phyloP scores from a whole-genome alignment of 1,139 yeast species.

The Diutina rugosa region DNA sequence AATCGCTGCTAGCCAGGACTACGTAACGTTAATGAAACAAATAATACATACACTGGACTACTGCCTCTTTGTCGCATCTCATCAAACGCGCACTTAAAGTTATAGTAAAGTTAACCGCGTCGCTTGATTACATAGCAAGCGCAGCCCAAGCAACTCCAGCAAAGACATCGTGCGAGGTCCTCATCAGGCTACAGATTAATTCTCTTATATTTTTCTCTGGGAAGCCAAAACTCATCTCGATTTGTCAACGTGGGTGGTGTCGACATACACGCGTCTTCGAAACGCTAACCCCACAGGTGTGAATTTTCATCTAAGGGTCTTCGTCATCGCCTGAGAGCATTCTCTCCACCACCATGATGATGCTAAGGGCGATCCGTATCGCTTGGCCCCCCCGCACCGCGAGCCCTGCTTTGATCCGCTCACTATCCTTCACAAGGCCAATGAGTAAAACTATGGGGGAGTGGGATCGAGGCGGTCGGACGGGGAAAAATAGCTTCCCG shows the following conservation, averaged over 20 bases:
- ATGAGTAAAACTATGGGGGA: not conserved
- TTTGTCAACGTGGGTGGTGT: too few relatives aligned
- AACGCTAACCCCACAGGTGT: not conserved
- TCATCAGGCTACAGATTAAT: too few relatives aligned
- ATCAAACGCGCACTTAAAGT: not conserved
- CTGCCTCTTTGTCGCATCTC: not conserved
- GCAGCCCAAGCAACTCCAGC: not conserved
- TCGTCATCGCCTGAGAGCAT: not conserved
- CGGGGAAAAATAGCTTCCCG: not conserved
- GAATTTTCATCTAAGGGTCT: not conserved
- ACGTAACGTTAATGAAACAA: not conserved
- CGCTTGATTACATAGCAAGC: not conserved
- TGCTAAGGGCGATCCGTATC: not conserved
- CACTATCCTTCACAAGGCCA: not conserved
- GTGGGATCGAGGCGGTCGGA: slow-evolving; percentile 1
- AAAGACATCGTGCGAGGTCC: not conserved
- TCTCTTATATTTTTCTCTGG: too few relatives aligned
- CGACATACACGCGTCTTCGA: too few relatives aligned
- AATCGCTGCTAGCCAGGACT: not conserved
- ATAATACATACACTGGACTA: not conserved
- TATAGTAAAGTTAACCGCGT: not conserved
- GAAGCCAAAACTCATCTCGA: too few relatives aligned
- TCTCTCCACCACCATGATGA: not conserved
- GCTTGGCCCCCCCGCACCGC: not conserved
- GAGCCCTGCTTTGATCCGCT: not conserved